Base-by-base conservation (phyloP, 495 filamentous ascomycete species). In the Penicillium angulare region DNA sequence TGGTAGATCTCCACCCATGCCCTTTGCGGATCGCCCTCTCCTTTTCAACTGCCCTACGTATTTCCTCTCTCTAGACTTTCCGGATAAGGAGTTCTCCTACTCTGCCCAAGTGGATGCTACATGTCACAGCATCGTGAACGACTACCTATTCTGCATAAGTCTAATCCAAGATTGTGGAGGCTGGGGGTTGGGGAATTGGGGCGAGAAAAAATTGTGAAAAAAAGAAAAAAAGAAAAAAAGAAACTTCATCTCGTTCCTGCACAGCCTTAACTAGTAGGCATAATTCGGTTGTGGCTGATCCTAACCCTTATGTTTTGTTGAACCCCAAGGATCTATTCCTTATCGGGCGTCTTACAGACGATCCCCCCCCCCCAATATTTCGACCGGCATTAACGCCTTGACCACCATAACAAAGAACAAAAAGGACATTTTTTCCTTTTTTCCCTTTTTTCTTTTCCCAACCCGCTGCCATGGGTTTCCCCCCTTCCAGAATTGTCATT, bases 221-320 rank as follows among this genome's bases (percentile, higher is more conserved):
- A 8, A n/a, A 2, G 10, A 15, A 15, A 38, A 2, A 12, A 31
- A 9, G 27, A 12, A 10, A 12, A 12, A 31, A 31, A 31, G 29
- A 7, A 32, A 7, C 7, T 32, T 32, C 29, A 7, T 31, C 27
- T 6, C 13, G 8, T 12, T 31, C 27, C 13, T 31, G 27, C 27
- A 31, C 27, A 31, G 27, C 27, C 27, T 31, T 31, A 12, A 31
- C 27, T 12, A 31, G n/a, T n/a, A n/a, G 27, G 27, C 8, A 31
- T 12, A 31, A 31, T 31, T 42, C 55, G 55, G 55, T 29, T 58
- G 55, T 58, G 55, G 55, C 55, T 57, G 55, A 46, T 53, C 49
- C 49, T 55, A n/a, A n/a, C n/a, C n/a, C n/a, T n/a, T n/a, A n/a
- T n/a, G n/a, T n/a, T n/a, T n/a, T n/a, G n/a, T n/a, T n/a, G n/a